Base-by-base conservation (phyloP, 2,329 filamentous ascomycete species). In the Ascochyta koolunga region DNA sequence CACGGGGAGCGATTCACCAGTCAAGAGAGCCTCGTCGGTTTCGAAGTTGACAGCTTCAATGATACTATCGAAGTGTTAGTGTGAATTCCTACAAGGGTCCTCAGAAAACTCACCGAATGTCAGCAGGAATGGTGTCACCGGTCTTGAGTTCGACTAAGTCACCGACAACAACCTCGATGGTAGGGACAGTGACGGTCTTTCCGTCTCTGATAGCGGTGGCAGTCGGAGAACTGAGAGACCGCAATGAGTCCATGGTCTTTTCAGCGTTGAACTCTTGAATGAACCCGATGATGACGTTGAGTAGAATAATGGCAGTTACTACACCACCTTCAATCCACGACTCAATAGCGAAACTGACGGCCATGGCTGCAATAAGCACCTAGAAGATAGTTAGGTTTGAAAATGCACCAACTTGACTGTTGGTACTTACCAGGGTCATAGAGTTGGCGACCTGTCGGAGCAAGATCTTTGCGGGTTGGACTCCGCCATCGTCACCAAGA, bases 401-500 rank as follows among this genome's bases (percentile, higher is more conserved):
- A 13, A n/a, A 18, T 19, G 31, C 33, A 42, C 15, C 5, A 33
- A n/a, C n/a, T 25, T 13, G 16, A 24, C 13, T 3, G 3, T 29
- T 8, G 31, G 16, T 9, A 60, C 60, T 67, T 70, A 87, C 87
- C 71, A 90, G 73, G 63, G 89, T 89, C 89, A 92, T 91, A 52
- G 89, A 89, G 79, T 92, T 92, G 70, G 87, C 84, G 18, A 91
- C 75, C 70, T 92, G 89, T 66, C 88, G 87, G 52, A 89, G 78
- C 43, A 93, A 77, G 44, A 92, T 90, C 67, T 88, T 93, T 65
- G 82, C 89, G 80, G 89, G 88, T 82, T 70, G 83, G 43, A 93
- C 86, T 36, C 84, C 84, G 37, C 83, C 86, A 42, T 83, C 87
- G 13, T 90, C 83, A 38, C 91, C 85, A 29, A 93, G 80, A 70